These are phyloP conservation scores for Deuterostichococcus epilithicus DNA, from an alignment of 139 green algal species.

Conservation along the genomic window DNA sequence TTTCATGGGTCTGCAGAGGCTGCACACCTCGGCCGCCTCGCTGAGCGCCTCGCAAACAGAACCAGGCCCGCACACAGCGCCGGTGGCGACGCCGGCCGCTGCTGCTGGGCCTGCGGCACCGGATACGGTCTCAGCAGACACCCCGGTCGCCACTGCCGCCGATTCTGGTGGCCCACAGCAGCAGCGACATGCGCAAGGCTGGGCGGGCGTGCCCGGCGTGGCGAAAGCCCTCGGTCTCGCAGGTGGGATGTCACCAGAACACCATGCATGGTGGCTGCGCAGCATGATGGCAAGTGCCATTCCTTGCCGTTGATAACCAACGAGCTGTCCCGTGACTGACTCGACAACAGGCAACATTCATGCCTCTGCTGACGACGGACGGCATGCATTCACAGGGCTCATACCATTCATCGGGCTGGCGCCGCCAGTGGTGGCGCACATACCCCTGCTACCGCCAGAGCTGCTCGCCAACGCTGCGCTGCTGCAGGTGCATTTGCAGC, in stretches of 20 bases:
- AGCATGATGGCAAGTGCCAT: no score
- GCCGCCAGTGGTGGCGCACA: slow-evolving; percentile 32
- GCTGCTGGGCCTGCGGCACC: neutral
- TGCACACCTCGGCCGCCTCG: neutral
- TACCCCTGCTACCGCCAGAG: slow-evolving; percentile 40
- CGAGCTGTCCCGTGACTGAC: no score
- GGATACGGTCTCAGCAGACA: neutral
- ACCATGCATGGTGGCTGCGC: no score
- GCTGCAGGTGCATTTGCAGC: slow-evolving; percentile 22
- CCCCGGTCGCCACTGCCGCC: neutral
- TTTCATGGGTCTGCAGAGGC: neutral
- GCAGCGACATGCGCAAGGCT: neutral
- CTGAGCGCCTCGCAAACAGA: neutral
- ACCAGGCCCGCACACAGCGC: neutral
- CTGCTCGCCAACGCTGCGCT: slow-evolving; percentile 31
- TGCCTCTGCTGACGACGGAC: no score
- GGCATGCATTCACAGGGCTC: slow-evolving; percentile 40
- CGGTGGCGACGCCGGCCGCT: no score
- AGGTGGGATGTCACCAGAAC: neutral
- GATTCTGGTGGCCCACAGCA: neutral
- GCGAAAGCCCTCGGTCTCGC: neutral
- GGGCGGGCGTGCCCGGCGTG: neutral
- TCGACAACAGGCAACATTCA: no score
- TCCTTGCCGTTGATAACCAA: no score
- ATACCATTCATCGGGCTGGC: slow-evolving; percentile 76